These are phyloP conservation scores for Mycena indigotica DNA, from an alignment of 768 basidiomycete species.

Conservation along the genomic window DNA sequence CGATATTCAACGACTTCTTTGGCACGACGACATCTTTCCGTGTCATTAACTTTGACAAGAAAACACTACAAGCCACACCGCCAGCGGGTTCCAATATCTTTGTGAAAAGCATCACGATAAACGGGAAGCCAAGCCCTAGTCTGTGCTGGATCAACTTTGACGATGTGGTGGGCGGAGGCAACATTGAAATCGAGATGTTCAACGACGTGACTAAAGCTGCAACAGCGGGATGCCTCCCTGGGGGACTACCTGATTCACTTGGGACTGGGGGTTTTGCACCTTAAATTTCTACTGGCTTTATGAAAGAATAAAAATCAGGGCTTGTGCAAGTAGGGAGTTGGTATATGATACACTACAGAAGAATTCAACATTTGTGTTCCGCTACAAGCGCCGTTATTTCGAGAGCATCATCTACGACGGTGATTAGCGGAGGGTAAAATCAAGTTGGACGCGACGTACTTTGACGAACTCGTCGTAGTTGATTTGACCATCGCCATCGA, in stretches of 20 bases:
- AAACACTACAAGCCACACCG: slow-evolving; percentile 38
- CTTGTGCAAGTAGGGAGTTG: background rate
- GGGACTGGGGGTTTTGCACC: slow-evolving; percentile 41
- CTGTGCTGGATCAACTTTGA: slow-evolving; percentile 49
- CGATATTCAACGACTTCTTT: slow-evolving; percentile 41
- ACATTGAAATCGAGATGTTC: slow-evolving; percentile 48
- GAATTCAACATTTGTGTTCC: background rate
- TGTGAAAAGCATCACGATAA: slow-evolving; percentile 47
- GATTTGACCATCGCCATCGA: slow-evolving; percentile 25
- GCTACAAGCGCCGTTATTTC: slow-evolving; percentile 22
- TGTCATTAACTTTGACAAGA: slow-evolving; percentile 45
- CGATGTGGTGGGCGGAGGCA: slow-evolving; percentile 46
- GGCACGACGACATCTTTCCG: slow-evolving; percentile 43
- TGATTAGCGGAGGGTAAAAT: no score
- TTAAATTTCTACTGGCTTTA: background rate
- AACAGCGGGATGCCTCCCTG: slow-evolving; percentile 41
- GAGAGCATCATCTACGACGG: slow-evolving; percentile 35
- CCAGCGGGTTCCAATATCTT: slow-evolving; percentile 43
- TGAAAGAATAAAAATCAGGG: background rate
- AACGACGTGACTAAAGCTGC: slow-evolving; percentile 38
- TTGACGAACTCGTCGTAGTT: slow-evolving; percentile 33
- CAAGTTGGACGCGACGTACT: slow-evolving; percentile 23
- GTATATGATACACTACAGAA: background rate
- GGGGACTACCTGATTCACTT: slow-evolving; percentile 42
- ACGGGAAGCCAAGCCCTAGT: slow-evolving; percentile 38